Evolutionary conservation across 2,329 filamentous ascomycete species (phyloP), one percentile per base, ranked within the genome.

Genomic region (Ceratocystis lukuohia): DNA sequence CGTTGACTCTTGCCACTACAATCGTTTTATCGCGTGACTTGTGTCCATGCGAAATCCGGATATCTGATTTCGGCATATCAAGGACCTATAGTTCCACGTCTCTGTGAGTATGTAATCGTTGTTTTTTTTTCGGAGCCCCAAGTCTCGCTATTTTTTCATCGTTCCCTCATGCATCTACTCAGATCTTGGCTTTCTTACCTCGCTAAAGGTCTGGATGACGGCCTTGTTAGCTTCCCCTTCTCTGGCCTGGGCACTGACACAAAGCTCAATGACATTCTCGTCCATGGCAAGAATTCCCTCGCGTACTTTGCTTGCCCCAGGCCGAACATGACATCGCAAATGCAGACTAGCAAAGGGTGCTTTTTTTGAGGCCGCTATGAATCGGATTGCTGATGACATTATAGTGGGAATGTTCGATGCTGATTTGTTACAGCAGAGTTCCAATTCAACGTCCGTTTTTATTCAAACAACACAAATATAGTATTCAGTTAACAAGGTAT

Each of bases 221-320:
- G 87, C 86, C 71, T 81, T 82, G 72, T 90, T 90, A 4, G 87
- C 83, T 72, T 88, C 84, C 15, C 86, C 86, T 15, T 89, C 84
- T 68, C 80, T 79, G 10, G 87, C 80, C 69, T 81, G 84, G 0
- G 85, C 86, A 0, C 86, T 76, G 1, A 89, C 86, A 61, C 84
- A 87, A 1, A 91, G 73, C 68, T 88, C 82, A 61, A 90, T 79
- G 1, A 76, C 76, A 5, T 82, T 78, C 28, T 84, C 79, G 0
- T 80, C 80, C 3, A 90, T 74, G 0, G 78, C 77, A 2, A 76
- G 72, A 57, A 90, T 78, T 15, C 87, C 87, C 70, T 88, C 81
- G 44, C 85, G 81, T 28, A 78, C 77, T 33, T 82, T 83, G 72
- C 78, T 84, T 12, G 83, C 82, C 2, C 86, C 84, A 0, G 88